Base-by-base conservation (phyloP, 257 asterid genomes). In the Schizonepeta tenuifolia region DNA sequence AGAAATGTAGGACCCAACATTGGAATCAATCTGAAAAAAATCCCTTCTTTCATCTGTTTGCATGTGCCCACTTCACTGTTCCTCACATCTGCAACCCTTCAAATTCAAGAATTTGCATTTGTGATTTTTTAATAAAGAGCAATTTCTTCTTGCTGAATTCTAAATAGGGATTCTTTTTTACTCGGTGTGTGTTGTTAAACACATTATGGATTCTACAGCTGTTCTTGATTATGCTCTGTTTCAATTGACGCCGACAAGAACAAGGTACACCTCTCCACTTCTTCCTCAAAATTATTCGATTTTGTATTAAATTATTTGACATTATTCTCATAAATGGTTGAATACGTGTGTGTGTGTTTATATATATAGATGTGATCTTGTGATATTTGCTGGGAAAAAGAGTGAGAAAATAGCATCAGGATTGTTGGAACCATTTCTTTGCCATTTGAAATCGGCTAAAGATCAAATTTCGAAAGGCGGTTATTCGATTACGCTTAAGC, bases 371-470 rank as follows among this genome's bases (percentile, higher is more conserved):
- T 92, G 97, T 69, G 97, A 89, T 88, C 95, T 92, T 69, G 89
- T 89, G 62, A 76, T 89, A 20, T 83, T 85, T 83, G 79, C 85
- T 65, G 92, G 92, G 22, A 79, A 83, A 17, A 82, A 84, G 81
- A 86, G 71, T n/a, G 96, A 92, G 90, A 92, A 89, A 78, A 59
- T 92, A 62, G 93, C 93, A 65, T 78, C 96, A 24, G 97, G 97
- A 17, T 68, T 92, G 36, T 78, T 92, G 78, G 96, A 89, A 14
- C 97, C 97, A 2, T 92, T 85, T 35, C 47, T 86, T 55, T 77
- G 82, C 28, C 96, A 92, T 77, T 81, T 92, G 54, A 85, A 85
- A 77, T 85, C 84, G 0, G 96, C 97, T 22, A 89, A 85, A 77
- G 97, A 92, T 78, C 93, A 89, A 62, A 89, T 89, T 70, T 82